Evolutionary conservation across 495 filamentous ascomycete species (phyloP), one percentile per base, ranked within the genome.

Genomic region (Trichoderma erinaceum): DNA sequence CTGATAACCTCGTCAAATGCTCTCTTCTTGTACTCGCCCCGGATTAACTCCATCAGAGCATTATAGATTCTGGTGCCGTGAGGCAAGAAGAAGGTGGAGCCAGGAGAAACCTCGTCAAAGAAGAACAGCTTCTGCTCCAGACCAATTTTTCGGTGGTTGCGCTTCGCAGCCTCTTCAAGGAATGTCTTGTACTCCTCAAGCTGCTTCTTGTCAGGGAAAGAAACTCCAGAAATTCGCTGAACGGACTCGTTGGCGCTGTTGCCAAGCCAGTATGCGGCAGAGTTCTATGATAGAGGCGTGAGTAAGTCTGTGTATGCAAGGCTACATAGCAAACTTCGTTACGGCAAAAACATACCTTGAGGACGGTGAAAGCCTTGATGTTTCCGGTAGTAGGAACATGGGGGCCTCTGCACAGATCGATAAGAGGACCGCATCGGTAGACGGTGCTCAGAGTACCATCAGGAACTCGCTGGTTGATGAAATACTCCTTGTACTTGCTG

Each of bases 101-200:
- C 95, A 1, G 95, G 96, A 8, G 92, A 96, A 25, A 88, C 80
- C 63, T 97, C 92, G 70, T 96, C 86, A 79, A 98, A 98, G 82
- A 97, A 96, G 81, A 97, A 97, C 11, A 99, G 86, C 75, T 99
- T 93, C 73, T 99, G 95, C 48, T 97, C 93, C 71, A 88, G 90
- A 66, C 93, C 96, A 69, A 99, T 90, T 77, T 88, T 88, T 41
- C 93, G 81, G 70, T 99, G 95, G 74, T 97, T 93, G 69, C 96
- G 88, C 83, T 97, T 96, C 58, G 94, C 93, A 11, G 95, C 95
- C 75, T 98, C 96, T 75, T 97, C 95, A 10, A 99, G 78, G 76
- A 96, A 94, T 69, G 93, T 92, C 79, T 94, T 86, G 79, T 97
- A 90, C 70, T 94, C 92, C 16, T 87, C 84, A 84, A 98, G 90